Base-by-base conservation (phyloP, 2,329 filamentous ascomycete genomes). In the Stachybotrys chartarum region DNA sequence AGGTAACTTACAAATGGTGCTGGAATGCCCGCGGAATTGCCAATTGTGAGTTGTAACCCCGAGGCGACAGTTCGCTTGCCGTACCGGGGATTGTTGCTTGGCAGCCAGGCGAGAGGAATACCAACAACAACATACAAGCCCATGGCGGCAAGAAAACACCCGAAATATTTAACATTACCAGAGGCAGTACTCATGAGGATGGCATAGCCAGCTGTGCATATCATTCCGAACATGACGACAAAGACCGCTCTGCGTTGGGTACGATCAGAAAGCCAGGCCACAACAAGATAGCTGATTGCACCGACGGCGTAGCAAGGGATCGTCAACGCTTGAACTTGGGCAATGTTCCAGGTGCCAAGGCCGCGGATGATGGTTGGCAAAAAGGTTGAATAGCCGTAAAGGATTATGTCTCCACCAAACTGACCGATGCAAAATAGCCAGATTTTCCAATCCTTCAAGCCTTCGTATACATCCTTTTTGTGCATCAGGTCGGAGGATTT, bases 281-380 rank as follows among this genome's bases (percentile, higher is more conserved):
- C 72, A 0, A 74, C 56, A 3, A 87, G 71, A 56, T 85, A 87
- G 0, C 75, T 80, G 17, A 86, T 75, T 0, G 83, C 84, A 0
- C 84, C 85, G 3, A 85, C 63, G 0, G 77, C 76, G 58, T 88
- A 88, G 65, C 83, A 86, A 1, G 85, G 85, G 45, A 88, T 86
- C 0, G 85, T 87, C 17, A 88, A 73, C n/a, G 83, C 81, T 62
- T 88, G 84, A 0, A 85, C 78, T 47, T 71, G 59, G 2, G 63
- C 59, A 0, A 18, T 60, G n/a, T 56, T 58, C 65, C 66, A 66
- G 52, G 82, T 72, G 0, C 83, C 76, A 53, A 87, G 77, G 0
- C 78, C 81, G 18, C 78, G 71, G 63, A 88, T 87, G 54, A 88
- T 87, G 0, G 84, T 87, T 0, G 85, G 85, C 44, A 88, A 68